Evolutionary conservation across 495 filamentous ascomycete genomes (phyloP).

Genomic region (Penicillium angulare): DNA sequence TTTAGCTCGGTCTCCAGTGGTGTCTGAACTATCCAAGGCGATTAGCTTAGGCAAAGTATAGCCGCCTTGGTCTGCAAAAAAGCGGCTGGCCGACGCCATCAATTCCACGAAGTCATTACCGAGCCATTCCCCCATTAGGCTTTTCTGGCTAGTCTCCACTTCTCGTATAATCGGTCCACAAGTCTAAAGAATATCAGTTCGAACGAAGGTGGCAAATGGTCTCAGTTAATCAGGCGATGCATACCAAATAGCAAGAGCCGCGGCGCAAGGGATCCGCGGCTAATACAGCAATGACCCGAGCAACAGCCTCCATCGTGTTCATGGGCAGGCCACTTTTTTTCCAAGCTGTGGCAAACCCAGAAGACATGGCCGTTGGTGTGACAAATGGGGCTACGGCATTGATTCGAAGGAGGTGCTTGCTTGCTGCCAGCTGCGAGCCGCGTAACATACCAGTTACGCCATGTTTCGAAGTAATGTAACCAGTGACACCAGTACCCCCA

Average conservation of each 20-base stretch:
- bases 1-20: too few species aligned
- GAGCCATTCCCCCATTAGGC: too few species aligned
- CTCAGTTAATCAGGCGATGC: too few species aligned
- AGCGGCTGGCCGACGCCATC: too few species aligned
- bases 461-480: constrained; percentile 35
- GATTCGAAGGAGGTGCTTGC: constrained; percentile 16
- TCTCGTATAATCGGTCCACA: too few species aligned
- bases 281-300: constrained; percentile 15
- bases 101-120: too few species aligned
- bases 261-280: constrained; percentile 10
- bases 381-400: constrained; percentile 33
- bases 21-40: too few species aligned
- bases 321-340: constrained; percentile 14
- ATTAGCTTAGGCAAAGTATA: too few species aligned
- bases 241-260: constrained; percentile 24
- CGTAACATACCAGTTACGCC: constrained; percentile 30
- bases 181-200: too few species aligned
- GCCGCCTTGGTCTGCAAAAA: too few species aligned
- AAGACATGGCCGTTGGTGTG: constrained; percentile 27
- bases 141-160: too few species aligned
- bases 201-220: too few species aligned
- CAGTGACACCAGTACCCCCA: constrained; percentile 27
- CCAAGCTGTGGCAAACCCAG: constrained; percentile 22
- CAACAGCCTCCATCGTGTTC: constrained; percentile 26
- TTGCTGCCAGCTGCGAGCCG: constrained; percentile 19